Evolutionary conservation across 495 filamentous ascomycete genomes (phyloP).

Genomic region (Annulohypoxylon nitens): DNA sequence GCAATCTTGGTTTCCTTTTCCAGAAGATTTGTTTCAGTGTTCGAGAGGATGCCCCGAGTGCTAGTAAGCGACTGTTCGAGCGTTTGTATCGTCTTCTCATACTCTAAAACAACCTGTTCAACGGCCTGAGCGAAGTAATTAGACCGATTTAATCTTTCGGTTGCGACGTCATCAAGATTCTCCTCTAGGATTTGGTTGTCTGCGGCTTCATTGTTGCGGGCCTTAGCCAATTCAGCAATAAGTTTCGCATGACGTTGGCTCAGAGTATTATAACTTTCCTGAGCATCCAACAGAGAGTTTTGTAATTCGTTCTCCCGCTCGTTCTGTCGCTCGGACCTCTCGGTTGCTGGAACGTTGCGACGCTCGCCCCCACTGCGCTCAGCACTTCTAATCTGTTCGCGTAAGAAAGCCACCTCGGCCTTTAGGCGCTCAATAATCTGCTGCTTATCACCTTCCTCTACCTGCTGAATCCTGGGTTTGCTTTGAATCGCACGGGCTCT

Average conservation of each 20-base stretch:
- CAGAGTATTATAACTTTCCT: constrained; percentile 94
- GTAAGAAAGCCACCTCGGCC: constrained; percentile 92
- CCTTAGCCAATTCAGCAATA: constrained; percentile 92
- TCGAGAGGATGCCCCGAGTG: constrained; percentile 85
- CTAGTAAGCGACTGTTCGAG: constrained; percentile 93
- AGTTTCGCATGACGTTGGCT: constrained; percentile 93
- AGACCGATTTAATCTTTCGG: constrained; percentile 91
- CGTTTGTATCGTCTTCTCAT: constrained; percentile 97
- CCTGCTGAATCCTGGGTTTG: constrained; percentile 95
- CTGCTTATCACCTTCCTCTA: constrained; percentile 95
- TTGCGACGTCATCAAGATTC: constrained; percentile 77
- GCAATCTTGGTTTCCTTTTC: constrained; percentile 95
- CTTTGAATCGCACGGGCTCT: constrained; percentile 96
- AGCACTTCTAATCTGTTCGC: constrained; percentile 86
- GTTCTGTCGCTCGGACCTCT: constrained; percentile 83
- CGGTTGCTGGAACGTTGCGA: constrained; percentile 69
- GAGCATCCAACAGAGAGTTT: constrained; percentile 90
- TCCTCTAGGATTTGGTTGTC: constrained; percentile 67
- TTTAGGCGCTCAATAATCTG: constrained; percentile 93
- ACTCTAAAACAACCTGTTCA: constrained; percentile 95
- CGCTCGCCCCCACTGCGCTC: constrained; percentile 72
- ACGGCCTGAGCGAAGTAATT: constrained; percentile 95
- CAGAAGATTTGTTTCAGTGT: constrained; percentile 83
- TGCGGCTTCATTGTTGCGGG: constrained; percentile 73
- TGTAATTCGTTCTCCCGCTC: constrained; percentile 92